phyloP scores from a whole-genome alignment of 331 rosid genomes.

The Rhamnella rubrinervis region DNA sequence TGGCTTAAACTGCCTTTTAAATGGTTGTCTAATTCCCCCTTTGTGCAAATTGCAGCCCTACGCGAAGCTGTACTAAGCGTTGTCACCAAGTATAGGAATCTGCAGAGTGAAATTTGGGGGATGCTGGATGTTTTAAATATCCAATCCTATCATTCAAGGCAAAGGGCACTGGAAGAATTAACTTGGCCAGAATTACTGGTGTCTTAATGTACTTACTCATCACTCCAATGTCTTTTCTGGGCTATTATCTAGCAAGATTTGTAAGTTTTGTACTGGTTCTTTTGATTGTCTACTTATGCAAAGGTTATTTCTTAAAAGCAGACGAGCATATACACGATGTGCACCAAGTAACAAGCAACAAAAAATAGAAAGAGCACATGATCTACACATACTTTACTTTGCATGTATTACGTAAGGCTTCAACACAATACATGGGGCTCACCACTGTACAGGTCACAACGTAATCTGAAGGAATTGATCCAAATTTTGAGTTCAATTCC shows the following conservation, averaged over 20 bases:
- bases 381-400: too few relatives aligned
- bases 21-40: conserved; percentile 8
- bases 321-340: too few relatives aligned
- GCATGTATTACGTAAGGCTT: too few relatives aligned
- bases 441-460: too few relatives aligned
- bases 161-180: background rate
- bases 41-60: conserved; percentile 29
- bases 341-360: too few relatives aligned
- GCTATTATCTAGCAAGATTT: background rate
- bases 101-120: too few relatives aligned
- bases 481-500: too few relatives aligned
- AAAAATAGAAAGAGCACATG: too few relatives aligned
- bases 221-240: background rate
- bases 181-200: background rate
- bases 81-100: background rate
- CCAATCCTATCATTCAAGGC: too few relatives aligned
- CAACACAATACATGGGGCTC: too few relatives aligned
- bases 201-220: background rate
- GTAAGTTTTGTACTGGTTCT: background rate
- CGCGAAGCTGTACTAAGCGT: conserved; percentile 19
- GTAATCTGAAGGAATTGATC: too few relatives aligned
- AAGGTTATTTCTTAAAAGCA: background rate
- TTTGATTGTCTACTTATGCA: background rate
- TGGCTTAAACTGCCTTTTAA: background rate
- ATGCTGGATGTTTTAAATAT: too few relatives aligned